Evolutionary conservation across 108 stramenopile genomes (phyloP).

Genomic region (Seminavis robusta): DNA sequence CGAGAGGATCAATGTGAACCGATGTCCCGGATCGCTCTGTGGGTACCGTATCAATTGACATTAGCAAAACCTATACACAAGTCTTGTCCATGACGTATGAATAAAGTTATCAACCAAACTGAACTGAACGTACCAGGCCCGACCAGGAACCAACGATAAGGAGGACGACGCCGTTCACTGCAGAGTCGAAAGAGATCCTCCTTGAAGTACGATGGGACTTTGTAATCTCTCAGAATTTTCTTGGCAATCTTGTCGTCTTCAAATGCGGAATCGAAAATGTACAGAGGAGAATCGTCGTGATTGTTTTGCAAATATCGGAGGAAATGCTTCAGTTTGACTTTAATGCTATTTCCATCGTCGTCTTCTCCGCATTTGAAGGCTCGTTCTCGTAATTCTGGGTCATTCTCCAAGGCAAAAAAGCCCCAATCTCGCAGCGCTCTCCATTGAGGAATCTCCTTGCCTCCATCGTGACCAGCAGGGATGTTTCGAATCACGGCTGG

Average conservation of each 20-base stretch:
- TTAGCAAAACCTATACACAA: too few relatives aligned
- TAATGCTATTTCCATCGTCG: constrained; percentile 90
- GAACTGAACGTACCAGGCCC: too few relatives aligned
- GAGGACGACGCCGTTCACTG: constrained; percentile 90
- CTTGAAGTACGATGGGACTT: constrained; percentile 87
- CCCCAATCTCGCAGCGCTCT: constrained; percentile 58
- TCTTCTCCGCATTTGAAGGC: constrained; percentile 96
- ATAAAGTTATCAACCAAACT: too few relatives aligned
- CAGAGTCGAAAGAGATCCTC: constrained; percentile 93
- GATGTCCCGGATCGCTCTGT: constrained; percentile 88
- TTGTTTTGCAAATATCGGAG: constrained; percentile 74
- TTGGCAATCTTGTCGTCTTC: constrained; percentile 75
- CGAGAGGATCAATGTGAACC: constrained; percentile 96
- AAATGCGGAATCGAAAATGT: constrained; percentile 95
- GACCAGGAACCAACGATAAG: constrained; percentile 96
- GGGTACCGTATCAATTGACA: too few relatives aligned
- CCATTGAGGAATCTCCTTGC: constrained; percentile 45
- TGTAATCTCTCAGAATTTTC: constrained; percentile 60
- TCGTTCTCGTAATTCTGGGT: constrained; percentile 41
- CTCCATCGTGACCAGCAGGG: constrained; percentile 54
- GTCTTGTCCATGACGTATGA: too few relatives aligned
- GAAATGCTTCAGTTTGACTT: constrained; percentile 90
- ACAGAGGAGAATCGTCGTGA: constrained; percentile 95
- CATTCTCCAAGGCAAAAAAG: constrained; percentile 38
- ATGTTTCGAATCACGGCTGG: constrained; percentile 73